Base-by-base conservation (phyloP, 495 filamentous ascomycete genomes). In the Margaritispora aquatica region DNA sequence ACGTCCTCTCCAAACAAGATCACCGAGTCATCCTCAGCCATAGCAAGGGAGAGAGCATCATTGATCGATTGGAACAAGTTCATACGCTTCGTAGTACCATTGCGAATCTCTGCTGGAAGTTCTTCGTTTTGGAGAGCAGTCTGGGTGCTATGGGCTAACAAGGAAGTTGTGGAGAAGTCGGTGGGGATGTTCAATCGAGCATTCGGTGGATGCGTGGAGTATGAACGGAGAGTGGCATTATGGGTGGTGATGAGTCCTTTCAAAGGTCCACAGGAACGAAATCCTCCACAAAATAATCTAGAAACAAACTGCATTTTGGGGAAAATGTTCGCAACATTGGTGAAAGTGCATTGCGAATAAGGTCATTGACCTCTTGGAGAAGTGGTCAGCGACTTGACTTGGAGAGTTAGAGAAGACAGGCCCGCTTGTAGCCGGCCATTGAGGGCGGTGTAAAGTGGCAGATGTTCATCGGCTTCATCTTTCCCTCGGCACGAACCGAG, bases 1-100 rank as follows among this genome's bases (percentile, higher is more conserved):
- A 98, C 90, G 70, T 98, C 94, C 75, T 98, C 94, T 48, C 94
- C 94, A 61, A 98, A 98, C 29, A 98, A 81, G 44, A 96, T 75
- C 23, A 95, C 90, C 21, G 86, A 86, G 57, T 93, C 88, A 62
- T 96, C 92, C 17, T 85, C 82, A 13, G 86, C 79, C n/a, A 98
- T 80, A 29, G 94, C 88, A 41, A 83, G 87, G 27, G 87, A 79
- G 11, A 98, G 76, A 15, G 93, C 93, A 66, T 90, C 84, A 72
- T 97, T 97, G 75, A 98, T 84, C 22, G 94, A 87, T 69, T 94
- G 88, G 77, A 91, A 96, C 54, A 95, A 80, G 71, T 96, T 97
- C 78, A 96, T 84, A 41, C 88, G 84, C 64, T 88, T 91, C 19
- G 88, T 90, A 1, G 87, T 82, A 41, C 80, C 80, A 66, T 80